phyloP scores from a whole-genome alignment of 805 yeast species.

The Yarrowia sp. region DNA sequence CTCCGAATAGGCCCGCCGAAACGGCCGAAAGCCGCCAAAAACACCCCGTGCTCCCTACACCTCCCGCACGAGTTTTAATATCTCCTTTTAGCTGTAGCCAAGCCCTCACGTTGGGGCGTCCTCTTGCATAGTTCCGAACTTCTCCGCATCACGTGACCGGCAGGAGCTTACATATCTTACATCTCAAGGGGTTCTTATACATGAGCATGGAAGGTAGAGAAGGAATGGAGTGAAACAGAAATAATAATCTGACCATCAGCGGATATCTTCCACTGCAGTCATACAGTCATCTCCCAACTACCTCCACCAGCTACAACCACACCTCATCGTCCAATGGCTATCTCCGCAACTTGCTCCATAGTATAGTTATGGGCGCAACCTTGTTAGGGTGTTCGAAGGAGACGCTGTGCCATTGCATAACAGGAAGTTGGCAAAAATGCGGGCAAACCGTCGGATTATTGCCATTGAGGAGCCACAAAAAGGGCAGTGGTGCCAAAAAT shows the following conservation, averaged over 20 bases:
- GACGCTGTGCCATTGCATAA: conserved; percentile 23
- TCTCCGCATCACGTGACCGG: conserved; percentile 39
- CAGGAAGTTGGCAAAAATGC: neutral
- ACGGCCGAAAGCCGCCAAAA: neutral
- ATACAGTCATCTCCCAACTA: too few species aligned
- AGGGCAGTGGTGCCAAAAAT: neutral
- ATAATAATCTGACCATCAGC: too few species aligned
- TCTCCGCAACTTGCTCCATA: conserved; percentile 39
- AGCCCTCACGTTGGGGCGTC: conserved; percentile 8
- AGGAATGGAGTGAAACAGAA: too few species aligned
- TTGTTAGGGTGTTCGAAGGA: conserved; percentile 17
- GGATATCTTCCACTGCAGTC: too few species aligned
- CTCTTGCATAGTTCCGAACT: conserved; percentile 14
- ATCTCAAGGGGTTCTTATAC: neutral
- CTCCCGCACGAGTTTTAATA: neutral
- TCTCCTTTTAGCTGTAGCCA: conserved; percentile 21
- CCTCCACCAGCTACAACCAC: too few species aligned
- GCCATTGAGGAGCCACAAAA: neutral
- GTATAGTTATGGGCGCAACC: conserved; percentile 36
- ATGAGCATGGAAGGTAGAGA: too few species aligned
- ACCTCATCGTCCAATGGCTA: conserved; percentile 18
- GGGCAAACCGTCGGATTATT: conserved; percentile 6
- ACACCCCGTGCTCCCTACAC: neutral
- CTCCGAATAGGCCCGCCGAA: neutral
- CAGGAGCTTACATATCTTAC: conserved; percentile 30